Percentiles rank a stretch among this genome's conserved stretches.
Evolutionary conservation across 164 flowering plant genomes (phyloP).

Genomic region (Taxillus chinensis): DNA sequence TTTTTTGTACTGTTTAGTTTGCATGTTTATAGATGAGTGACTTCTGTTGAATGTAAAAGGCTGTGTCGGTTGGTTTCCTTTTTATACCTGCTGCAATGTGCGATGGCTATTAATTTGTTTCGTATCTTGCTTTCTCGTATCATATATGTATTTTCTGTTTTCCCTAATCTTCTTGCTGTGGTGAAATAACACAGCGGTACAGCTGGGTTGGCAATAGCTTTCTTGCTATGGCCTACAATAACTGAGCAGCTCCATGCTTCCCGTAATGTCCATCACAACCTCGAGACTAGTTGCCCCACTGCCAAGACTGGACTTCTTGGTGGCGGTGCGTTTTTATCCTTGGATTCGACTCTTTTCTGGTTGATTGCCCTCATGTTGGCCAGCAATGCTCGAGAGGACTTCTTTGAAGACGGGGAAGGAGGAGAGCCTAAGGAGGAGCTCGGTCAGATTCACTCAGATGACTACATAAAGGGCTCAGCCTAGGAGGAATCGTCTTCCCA

Average conservation of each 20-base stretch:
- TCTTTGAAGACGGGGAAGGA: conserved; percentile 29
- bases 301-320: conserved; percentile 50
- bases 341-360: conserved; percentile 45
- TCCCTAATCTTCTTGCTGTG: background rate
- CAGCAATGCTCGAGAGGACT: conserved; percentile 48
- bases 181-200: conserved; percentile 28
- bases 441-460: background rate
- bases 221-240: conserved; percentile 76
- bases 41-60: too few species aligned
- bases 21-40: too few species aligned
- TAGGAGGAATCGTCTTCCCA: background rate
- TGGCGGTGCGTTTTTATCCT: conserved; percentile 47
- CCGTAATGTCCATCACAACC: conserved; percentile 24
- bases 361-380: conserved; percentile 43
- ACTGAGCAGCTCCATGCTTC: conserved; percentile 50
- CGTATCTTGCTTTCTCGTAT: background rate
- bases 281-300: conserved; percentile 32
- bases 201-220: conserved; percentile 40
- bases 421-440: conserved; percentile 6
- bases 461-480: background rate
- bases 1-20: too few species aligned
- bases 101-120: background rate
- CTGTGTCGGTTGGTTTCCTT: too few species aligned
- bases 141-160: too few species aligned
- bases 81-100: too few species aligned